Percentiles rank a stretch among this genome's conserved stretches.
phyloP scores from a whole-genome alignment of 345 rosid genomes.

The Euclidium syriacum region DNA sequence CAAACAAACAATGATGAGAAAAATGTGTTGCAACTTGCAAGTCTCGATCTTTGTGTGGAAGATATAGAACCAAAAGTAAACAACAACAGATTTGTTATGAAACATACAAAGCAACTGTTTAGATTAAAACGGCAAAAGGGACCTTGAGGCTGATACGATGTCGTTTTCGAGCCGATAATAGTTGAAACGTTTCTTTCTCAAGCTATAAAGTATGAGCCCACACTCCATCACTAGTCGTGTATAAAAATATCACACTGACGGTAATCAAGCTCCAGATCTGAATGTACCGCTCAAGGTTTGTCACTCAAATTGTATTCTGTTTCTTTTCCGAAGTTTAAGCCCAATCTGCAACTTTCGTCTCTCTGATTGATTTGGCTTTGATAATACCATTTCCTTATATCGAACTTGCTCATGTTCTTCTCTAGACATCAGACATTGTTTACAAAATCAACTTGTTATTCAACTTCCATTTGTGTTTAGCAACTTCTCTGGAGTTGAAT shows the following conservation, averaged over 20 bases:
- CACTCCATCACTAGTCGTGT: not conserved
- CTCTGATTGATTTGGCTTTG: not conserved
- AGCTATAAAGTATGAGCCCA: not conserved
- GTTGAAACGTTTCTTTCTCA: conserved; percentile 22
- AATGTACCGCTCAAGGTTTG: conserved; percentile 7
- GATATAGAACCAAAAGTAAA: not conserved
- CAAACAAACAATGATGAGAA: not conserved
- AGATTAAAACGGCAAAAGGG: not conserved
- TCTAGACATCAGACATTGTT: not conserved
- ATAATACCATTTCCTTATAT: not conserved
- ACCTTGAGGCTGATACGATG: not conserved
- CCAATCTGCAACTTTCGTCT: not conserved
- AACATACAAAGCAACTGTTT: conserved; percentile 5
- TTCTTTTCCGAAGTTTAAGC: not conserved
- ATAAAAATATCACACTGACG: not conserved
- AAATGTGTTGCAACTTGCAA: not conserved
- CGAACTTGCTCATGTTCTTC: not conserved
- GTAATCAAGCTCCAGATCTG: conserved; percentile 21
- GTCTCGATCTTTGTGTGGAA: not conserved
- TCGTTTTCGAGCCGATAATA: not conserved
- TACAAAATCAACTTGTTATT: not conserved
- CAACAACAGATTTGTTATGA: not conserved
- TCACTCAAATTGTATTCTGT: not conserved
- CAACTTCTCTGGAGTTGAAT: not conserved
- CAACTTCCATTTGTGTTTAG: not conserved